Evolutionary conservation across 768 basidiomycete genomes (phyloP).

Genomic region (Macrolepiota fuliginosa): DNA sequence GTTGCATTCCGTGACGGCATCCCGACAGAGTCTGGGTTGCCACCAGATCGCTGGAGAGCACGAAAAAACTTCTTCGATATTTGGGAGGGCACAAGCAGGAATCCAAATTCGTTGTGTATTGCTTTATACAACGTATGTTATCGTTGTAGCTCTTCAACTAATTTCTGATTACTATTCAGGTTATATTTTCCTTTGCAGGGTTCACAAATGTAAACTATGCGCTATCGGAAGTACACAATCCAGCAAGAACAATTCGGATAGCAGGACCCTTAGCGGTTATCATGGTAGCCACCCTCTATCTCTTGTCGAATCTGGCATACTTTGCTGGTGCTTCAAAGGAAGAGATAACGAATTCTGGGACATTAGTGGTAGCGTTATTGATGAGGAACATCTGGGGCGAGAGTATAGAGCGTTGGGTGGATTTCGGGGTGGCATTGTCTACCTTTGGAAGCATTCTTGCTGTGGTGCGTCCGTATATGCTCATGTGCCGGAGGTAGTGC

Average conservation of each 20-base stretch:
- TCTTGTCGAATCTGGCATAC: slow-evolving; percentile 57
- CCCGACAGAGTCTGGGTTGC: slow-evolving; percentile 19
- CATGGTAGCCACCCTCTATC: slow-evolving; percentile 44
- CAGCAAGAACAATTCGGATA: slow-evolving; percentile 49
- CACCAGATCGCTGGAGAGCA: slow-evolving; percentile 25
- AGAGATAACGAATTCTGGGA: slow-evolving; percentile 49
- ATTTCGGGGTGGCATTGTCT: slow-evolving; percentile 40
- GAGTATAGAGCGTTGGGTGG: slow-evolving; percentile 33
- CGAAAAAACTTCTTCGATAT: slow-evolving; percentile 18
- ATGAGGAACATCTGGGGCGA: slow-evolving; percentile 53
- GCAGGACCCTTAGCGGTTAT: slow-evolving; percentile 53
- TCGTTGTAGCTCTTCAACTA: not conserved
- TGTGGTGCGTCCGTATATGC: slow-evolving; percentile 21
- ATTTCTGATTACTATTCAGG: slow-evolving; percentile 24
- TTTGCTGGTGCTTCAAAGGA: slow-evolving; percentile 54
- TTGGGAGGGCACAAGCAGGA: slow-evolving; percentile 36
- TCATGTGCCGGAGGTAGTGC: slow-evolving; percentile 13
- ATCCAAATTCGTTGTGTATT: slow-evolving; percentile 44
- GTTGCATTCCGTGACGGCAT: slow-evolving; percentile 34
- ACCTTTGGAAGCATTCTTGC: slow-evolving; percentile 53
- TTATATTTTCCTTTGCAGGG: slow-evolving; percentile 41
- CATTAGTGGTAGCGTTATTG: slow-evolving; percentile 53
- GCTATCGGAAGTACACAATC: slow-evolving; percentile 51
- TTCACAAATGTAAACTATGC: slow-evolving; percentile 63
- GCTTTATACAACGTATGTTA: slow-evolving; percentile 44